Conservation (phyloP, 331 rosid genomes). For the Erythrophleum ivorense region DNA sequence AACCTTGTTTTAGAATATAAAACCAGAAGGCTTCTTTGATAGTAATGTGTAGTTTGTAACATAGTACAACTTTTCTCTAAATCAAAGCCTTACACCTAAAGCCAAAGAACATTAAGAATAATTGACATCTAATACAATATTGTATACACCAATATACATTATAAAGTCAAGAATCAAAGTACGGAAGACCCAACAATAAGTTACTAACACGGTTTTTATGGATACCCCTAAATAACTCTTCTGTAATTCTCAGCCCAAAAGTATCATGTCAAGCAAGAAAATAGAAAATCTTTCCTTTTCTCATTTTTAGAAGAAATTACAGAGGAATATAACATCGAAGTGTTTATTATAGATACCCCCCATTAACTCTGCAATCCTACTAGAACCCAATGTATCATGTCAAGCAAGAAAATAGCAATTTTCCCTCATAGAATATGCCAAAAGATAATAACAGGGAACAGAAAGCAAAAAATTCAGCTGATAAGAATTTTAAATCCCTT, state of each 20-base stretch:
- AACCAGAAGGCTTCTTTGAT: background rate
- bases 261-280: background rate
- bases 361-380: too few species aligned
- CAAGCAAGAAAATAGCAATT: background rate
- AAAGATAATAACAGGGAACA: background rate
- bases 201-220: background rate
- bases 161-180: conserved; percentile 6
- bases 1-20: conserved; percentile 15
- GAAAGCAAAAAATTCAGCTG: background rate
- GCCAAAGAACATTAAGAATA: background rate
- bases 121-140: background rate
- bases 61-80: conserved; percentile 7
- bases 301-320: background rate
- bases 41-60: background rate
- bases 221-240: conserved; percentile 1
- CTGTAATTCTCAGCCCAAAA: background rate
- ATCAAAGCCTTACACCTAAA: background rate
- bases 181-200: background rate
- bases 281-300: background rate
- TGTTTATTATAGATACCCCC: too few species aligned
- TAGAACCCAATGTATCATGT: background rate
- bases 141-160: background rate
- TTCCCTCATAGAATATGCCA: background rate
- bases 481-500: background rate
- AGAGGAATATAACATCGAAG: background rate